Evolutionary conservation across 208 protist species (phyloP), one percentile per base, ranked within the genome.

Genomic region (Wallacemonas sp.): DNA sequence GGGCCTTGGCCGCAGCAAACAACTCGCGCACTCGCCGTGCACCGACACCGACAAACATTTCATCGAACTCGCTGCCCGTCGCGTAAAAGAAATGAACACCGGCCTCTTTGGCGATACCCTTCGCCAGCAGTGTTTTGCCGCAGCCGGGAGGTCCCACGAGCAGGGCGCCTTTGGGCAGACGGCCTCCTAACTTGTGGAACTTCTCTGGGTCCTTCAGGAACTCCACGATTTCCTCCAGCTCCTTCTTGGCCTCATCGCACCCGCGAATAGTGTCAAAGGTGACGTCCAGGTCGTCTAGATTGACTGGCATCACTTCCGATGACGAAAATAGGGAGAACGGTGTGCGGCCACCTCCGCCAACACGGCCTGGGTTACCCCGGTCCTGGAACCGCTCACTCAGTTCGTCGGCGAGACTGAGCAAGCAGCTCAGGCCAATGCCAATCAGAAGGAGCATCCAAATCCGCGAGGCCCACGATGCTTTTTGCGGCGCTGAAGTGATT

Each of bases 31-130:
- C 88, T 32, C 97, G 86, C 24, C 85, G 82, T 12, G 97, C 86
- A 10, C 98, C 98, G 12, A 99, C 97, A 53, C 98, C 98, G 9
- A 99, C 97, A 92, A 97, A 99, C 85, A 99, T 97, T 73, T 99
- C 97, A 59, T 99, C 97, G 64, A 99, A 99, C 63, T 98, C 95
- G 27, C 92, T 97, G 27, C 95, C 95, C 3, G 87, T 91, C 21
- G 83, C 79, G 70, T 98, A 98, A 50, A 99, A 98, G 70, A 99
- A 99, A 19, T 78, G 92, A 17, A 99, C 98, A 1, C 87, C 96
- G 13, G 93, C 91, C 66, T 97, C 89, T 52, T 97, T 97, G 8
- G 93, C 93, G 67, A 97, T 96, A 26, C 91, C 93, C 68, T 96
- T 96, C 9, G 93, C 91, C 13, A 97, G 81, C 78, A 96, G 83